Evolutionary conservation across 176 grass and related monocot genomes (phyloP).

Genomic region (Poa pratensis): DNA sequence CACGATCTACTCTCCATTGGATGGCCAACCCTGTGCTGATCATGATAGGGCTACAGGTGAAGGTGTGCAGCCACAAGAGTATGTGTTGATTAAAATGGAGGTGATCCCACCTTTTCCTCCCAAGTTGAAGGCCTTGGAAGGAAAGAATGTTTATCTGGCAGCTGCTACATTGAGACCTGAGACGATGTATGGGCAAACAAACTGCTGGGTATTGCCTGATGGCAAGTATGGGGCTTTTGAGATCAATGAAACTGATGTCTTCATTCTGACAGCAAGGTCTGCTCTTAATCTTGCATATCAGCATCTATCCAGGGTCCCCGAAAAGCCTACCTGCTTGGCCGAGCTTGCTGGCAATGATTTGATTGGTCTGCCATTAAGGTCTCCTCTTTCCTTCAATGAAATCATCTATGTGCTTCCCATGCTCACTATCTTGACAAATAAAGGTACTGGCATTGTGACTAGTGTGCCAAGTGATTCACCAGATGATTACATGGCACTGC

Average conservation of each 20-base stretch:
- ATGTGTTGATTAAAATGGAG: constrained; percentile 85
- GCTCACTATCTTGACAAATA: constrained; percentile 68
- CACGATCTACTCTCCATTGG: constrained; percentile 77
- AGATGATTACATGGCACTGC: constrained; percentile 73
- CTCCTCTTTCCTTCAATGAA: constrained; percentile 71
- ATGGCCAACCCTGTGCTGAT: constrained; percentile 81
- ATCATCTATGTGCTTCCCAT: constrained; percentile 76
- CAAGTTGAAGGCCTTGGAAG: constrained; percentile 69
- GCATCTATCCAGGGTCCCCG: constrained; percentile 54
- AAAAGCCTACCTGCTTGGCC: constrained; percentile 68
- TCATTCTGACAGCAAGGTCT: constrained; percentile 67
- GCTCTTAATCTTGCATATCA: constrained; percentile 85
- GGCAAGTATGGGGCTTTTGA: constrained; percentile 76
- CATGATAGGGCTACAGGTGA: constrained; percentile 71
- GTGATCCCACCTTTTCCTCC: constrained; percentile 63
- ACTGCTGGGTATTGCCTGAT: constrained; percentile 83
- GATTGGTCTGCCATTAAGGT: constrained; percentile 71
- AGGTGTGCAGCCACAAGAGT: constrained; percentile 73
- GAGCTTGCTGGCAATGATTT: constrained; percentile 64
- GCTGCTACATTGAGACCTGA: constrained; percentile 82
- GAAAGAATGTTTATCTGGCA: constrained; percentile 75
- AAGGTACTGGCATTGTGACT: constrained; percentile 67
- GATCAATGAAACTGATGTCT: constrained; percentile 81
- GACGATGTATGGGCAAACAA: constrained; percentile 83
- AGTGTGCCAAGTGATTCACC: constrained; percentile 81